Percentiles rank a stretch among this genome's conserved stretches.
Conservation (phyloP, 1,284 basidiomycete genomes). For the Leccinum pachyderme region DNA sequence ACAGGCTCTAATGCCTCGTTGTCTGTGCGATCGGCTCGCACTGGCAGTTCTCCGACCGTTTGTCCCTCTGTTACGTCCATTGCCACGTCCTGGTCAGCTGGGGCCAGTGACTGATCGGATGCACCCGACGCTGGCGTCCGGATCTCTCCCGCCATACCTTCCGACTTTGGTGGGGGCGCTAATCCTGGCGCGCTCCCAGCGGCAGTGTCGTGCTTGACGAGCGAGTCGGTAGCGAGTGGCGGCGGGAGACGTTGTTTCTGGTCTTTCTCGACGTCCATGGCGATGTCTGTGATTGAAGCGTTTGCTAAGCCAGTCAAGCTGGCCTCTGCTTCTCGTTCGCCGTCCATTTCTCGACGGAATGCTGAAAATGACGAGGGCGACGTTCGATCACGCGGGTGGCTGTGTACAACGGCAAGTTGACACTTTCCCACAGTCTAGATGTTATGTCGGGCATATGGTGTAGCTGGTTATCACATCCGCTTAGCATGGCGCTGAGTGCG, state of each 20-base stretch:
- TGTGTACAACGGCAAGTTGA: constrained; percentile 9
- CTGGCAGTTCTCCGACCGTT: constrained; percentile 17
- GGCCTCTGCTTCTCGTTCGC: constrained; percentile 12
- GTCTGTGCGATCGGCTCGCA: constrained; percentile 10
- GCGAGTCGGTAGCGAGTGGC: neutral
- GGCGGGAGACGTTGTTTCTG: constrained; percentile 4
- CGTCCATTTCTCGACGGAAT: constrained; percentile 26
- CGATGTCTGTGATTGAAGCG: constrained; percentile 2
- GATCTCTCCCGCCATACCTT: constrained; percentile 7
- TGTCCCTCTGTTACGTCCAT: constrained; percentile 24
- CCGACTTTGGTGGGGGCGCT: constrained; percentile 9
- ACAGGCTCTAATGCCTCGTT: constrained; percentile 5
- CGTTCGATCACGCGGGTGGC: constrained; percentile 30
- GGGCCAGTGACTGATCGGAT: constrained; percentile 26
- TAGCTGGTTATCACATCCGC: constrained; percentile 51
- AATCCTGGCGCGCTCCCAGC: neutral
- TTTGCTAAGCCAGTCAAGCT: neutral
- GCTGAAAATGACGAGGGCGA: constrained; percentile 29
- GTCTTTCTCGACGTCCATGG: constrained; percentile 25
- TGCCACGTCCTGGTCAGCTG: constrained; percentile 23
- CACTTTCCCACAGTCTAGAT: constrained; percentile 4
- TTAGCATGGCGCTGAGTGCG: constrained; percentile 38
- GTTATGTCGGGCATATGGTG: constrained; percentile 40
- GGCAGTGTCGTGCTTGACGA: constrained; percentile 1
- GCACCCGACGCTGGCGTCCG: constrained; percentile 6